phyloP scores from a whole-genome alignment of 805 yeast genomes.

The Isabelozyma rhagii region DNA sequence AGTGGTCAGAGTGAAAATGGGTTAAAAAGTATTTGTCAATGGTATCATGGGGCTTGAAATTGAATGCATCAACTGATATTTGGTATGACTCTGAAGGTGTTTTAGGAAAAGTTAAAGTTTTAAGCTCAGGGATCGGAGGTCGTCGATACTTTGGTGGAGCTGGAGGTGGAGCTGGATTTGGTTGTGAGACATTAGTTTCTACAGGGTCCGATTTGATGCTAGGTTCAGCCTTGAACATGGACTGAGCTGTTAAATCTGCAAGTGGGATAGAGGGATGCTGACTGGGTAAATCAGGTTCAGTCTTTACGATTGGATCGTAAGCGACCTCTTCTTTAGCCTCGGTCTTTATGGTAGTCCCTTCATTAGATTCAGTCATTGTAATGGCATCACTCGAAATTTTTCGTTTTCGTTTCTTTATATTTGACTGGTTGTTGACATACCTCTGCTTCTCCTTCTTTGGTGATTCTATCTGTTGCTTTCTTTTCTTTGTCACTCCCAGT shows the following conservation, averaged over 20 bases:
- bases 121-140: constrained; percentile 51
- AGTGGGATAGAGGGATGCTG: not conserved
- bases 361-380: not conserved
- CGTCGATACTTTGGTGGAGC: constrained; percentile 8
- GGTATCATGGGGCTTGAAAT: constrained; percentile 42
- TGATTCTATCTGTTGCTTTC: constrained; percentile 2
- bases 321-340: not conserved
- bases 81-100: constrained; percentile 21
- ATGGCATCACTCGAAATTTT: no score
- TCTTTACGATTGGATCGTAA: no score
- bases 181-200: no score
- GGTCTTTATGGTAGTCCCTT: not conserved
- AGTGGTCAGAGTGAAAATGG: constrained; percentile 94
- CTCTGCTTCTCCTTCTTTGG: constrained; percentile 11
- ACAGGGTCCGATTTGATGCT: no score
- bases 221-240: not conserved
- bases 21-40: constrained; percentile 59
- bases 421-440: constrained; percentile 8
- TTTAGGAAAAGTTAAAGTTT: constrained; percentile 44
- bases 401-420: constrained; percentile 8
- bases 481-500: constrained; percentile 22
- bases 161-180: constrained; percentile 13
- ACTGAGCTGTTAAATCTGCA: not conserved
- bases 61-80: constrained; percentile 66
- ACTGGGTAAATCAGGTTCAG: not conserved